Percentiles rank a stretch among this genome's conserved stretches.
Evolutionary conservation across 257 asterid genomes (phyloP).

Genomic region (Oldenlandia corymbosa): DNA sequence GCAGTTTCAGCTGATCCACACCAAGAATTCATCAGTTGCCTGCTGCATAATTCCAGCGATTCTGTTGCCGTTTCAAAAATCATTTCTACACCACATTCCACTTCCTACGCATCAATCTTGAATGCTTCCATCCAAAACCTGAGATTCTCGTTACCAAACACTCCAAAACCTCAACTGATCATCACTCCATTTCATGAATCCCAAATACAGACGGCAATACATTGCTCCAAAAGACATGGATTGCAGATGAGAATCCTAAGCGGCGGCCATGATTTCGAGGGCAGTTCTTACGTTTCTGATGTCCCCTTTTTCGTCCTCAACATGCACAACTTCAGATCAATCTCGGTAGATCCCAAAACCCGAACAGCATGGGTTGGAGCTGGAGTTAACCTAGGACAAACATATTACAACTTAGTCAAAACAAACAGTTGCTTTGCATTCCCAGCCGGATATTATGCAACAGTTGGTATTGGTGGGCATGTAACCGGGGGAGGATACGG

Average conservation of each 20-base stretch:
- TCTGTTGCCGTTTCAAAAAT: no score
- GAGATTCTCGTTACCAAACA: not conserved
- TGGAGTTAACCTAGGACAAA: no score
- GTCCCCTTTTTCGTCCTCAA: conserved; percentile 13
- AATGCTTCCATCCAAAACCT: not conserved
- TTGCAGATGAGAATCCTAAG: conserved; percentile 13
- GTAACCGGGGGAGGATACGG: conserved; percentile 15
- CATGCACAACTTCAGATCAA: conserved; percentile 8
- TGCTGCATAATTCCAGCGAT: not conserved
- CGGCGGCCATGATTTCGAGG: conserved; percentile 10
- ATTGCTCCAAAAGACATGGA: conserved; percentile 3
- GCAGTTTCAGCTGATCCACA: not conserved
- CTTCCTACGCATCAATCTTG: conserved; percentile 3
- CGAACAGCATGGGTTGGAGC: conserved; percentile 11
- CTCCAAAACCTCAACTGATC: conserved; percentile 4
- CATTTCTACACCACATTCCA: not conserved
- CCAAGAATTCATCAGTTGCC: not conserved
- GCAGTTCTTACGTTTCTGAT: no score
- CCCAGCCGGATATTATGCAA: conserved; percentile 7
- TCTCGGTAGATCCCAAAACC: not conserved
- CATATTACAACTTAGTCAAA: not conserved
- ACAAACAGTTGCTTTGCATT: not conserved
- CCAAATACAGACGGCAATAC: conserved; percentile 3
- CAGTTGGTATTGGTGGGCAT: conserved; percentile 16
- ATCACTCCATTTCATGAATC: conserved; percentile 5